These are phyloP conservation scores for Kluyveromyces siamensis DNA, from an alignment of 805 yeast genomes.

Conservation along the genomic window DNA sequence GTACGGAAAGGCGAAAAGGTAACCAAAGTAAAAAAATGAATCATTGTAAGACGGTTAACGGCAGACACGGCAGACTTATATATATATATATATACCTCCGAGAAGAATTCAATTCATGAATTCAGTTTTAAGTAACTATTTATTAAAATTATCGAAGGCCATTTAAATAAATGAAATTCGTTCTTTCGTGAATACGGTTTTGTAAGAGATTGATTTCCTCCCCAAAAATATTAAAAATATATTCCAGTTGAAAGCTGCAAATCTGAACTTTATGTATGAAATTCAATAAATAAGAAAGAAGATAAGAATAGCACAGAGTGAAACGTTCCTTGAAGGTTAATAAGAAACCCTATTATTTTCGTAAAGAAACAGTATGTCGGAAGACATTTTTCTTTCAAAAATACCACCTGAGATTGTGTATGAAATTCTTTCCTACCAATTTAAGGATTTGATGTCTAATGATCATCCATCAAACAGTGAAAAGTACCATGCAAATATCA, in stretches of 20 bases:
- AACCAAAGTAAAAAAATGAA: background rate
- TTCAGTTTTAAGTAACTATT: background rate
- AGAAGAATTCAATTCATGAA: background rate
- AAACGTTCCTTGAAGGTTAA: background rate
- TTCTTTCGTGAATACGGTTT: background rate
- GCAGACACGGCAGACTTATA: no score
- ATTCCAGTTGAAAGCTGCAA: background rate
- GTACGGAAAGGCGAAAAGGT: background rate
- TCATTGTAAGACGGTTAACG: background rate
- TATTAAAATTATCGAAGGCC: background rate
- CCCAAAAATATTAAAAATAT: no score
- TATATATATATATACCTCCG: no score
- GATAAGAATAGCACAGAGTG: background rate
- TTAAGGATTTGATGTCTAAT: slow-evolving; percentile 41
- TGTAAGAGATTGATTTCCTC: background rate
- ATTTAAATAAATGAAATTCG: no score
- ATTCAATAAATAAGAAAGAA: background rate
- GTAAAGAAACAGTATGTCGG: background rate
- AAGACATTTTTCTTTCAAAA: background rate
- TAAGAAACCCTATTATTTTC: no score
- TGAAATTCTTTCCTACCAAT: slow-evolving; percentile 45
- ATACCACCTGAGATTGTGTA: slow-evolving; percentile 49
- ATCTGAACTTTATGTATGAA: no score
- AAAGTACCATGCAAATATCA: slow-evolving; percentile 36
- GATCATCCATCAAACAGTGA: slow-evolving; percentile 42